Evolutionary conservation across 495 filamentous ascomycete species (phyloP), one percentile per base, ranked within the genome.

Genomic region (Penicillium canariense): DNA sequence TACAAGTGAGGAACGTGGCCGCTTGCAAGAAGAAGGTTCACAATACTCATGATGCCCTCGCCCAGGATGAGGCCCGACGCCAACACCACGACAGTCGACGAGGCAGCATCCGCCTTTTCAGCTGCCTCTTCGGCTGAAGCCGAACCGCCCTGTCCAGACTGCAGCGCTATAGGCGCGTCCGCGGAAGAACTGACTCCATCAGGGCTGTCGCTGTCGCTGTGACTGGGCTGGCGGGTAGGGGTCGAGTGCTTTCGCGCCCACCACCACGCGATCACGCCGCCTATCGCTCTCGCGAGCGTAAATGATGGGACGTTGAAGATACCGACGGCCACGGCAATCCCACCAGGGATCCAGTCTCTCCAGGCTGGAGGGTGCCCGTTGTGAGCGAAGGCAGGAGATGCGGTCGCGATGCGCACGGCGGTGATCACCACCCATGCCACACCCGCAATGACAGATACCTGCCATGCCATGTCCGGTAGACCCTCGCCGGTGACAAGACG

Each of bases 261-360:
- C 78, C 88, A 96, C 87, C 90, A 96, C 55, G 83, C 85, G 42
- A 96, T 68, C 31, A 95, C 51, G 2, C 94, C 95, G 7, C 95
- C 95, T 10, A 91, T 86, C 2, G 90, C 87, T 43, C 95, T 73
- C 2, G 95, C 92, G 4, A 99, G 78, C 0, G 95, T 97, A 61
- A 99, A 99, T 0, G 89, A 94, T 0, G 95, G 95, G 2, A 89
- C 87, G 62, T 97, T 99, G 73, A 97, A 99, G 83, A 98, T 98
- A 26, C 94, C 91, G 64, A 96, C 90, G 34, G 92, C 92, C 31
- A 97, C 91, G 30, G 94, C 94, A 69, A 98, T 97, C 1, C 94
- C 94, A 2, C 94, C 91, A 0, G 94, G 94, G 22, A 98, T 79
- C 56, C 75, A 77, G 1, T 68, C 68, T 66, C 72, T 64, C 70